phyloP scores from a whole-genome alignment of 169 alveolate genomes.

The Cryptosporidium bovis region DNA sequence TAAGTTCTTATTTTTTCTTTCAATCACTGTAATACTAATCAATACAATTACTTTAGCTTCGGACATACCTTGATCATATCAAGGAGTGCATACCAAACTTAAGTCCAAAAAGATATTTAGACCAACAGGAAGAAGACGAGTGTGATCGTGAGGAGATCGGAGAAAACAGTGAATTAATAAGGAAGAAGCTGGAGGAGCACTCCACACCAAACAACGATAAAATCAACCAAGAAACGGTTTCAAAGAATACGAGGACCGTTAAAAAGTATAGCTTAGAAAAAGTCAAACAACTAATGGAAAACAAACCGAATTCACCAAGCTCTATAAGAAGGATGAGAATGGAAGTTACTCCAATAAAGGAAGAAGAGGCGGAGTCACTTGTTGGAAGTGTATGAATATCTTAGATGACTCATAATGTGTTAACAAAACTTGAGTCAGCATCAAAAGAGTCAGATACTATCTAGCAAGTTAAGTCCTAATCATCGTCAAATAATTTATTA shows the following conservation, averaged over 20 bases:
- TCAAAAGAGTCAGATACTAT: conserved; percentile 60
- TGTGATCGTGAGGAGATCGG: neutral
- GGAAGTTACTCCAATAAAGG: conserved; percentile 47
- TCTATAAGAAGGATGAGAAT: conserved; percentile 51
- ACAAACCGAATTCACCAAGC: conserved; percentile 7
- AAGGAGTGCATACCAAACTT: conserved; percentile 31
- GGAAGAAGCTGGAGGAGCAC: neutral
- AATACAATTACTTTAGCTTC: conserved; percentile 9
- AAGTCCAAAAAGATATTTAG: neutral
- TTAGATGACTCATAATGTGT: conserved; percentile 25
- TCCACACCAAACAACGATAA: neutral
- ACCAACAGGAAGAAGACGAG: neutral
- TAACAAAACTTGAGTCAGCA: neutral
- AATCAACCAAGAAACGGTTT: neutral
- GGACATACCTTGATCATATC: conserved; percentile 62
- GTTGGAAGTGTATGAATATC: neutral
- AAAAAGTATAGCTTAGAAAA: neutral
- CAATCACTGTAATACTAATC: neutral
- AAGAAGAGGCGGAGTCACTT: conserved; percentile 27
- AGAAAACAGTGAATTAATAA: neutral
- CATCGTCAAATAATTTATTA: conserved; percentile 32
- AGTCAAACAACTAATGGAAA: neutral
- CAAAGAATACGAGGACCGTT: conserved; percentile 18
- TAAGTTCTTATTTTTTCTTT: conserved; percentile 51
- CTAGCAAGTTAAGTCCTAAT: conserved; percentile 48